phyloP scores from a whole-genome alignment of 345 rosid genomes.

The Salix caprea region DNA sequence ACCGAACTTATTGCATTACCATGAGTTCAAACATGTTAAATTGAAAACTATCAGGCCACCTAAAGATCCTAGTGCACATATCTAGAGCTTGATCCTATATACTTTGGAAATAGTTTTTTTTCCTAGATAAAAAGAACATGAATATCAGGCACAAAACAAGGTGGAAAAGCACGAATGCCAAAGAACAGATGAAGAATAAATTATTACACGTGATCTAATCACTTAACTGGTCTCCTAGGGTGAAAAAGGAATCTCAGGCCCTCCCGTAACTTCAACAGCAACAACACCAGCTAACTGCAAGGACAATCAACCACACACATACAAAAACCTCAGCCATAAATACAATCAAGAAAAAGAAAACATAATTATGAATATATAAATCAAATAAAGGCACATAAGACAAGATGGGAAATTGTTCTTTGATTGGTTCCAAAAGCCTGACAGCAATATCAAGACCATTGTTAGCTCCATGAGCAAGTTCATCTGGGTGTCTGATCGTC shows the following conservation, averaged over 20 bases:
- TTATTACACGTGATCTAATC: not conserved
- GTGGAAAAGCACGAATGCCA: not conserved
- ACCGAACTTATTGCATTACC: not conserved
- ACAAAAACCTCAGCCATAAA: not conserved
- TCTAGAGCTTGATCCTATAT: not conserved
- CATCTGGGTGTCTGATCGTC: constrained; percentile 13
- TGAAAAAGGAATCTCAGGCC: constrained; percentile 86
- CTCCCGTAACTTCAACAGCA: constrained; percentile 80
- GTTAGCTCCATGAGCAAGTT: constrained; percentile 24
- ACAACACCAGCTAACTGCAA: constrained; percentile 67
- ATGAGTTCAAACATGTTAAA: not conserved
- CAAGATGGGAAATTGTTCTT: constrained; percentile 20
- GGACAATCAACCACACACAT: not conserved
- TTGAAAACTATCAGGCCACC: not conserved
- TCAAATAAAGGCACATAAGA: constrained; percentile 10
- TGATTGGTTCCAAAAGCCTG: constrained; percentile 21
- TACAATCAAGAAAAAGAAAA: not conserved
- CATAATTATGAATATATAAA: not conserved
- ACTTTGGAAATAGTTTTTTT: not conserved
- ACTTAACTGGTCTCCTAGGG: constrained; percentile 64
- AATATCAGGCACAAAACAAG: not conserved
- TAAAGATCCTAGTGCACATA: not conserved
- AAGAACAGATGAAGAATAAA: not conserved
- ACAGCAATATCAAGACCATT: constrained; percentile 29
- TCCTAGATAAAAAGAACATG: not conserved